These are phyloP conservation scores for Aureobasidium zeae DNA, from an alignment of 2,329 filamentous ascomycete genomes.

Conservation along the genomic window DNA sequence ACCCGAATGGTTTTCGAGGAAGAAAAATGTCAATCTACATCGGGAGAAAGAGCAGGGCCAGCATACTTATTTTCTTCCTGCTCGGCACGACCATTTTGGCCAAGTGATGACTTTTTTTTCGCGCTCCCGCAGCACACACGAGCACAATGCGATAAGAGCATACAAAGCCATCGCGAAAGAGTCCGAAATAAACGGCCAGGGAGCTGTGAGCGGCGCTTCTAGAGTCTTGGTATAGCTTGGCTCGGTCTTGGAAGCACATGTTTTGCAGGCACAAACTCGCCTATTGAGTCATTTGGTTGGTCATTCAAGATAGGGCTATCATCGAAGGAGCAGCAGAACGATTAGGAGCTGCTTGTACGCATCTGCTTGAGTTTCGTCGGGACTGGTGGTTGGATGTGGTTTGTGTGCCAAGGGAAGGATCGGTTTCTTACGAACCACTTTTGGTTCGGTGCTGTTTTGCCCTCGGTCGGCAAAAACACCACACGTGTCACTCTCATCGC, in stretches of 20 bases:
- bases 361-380: neutral
- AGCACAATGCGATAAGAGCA: slow-evolving; percentile 9
- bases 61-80: slow-evolving; percentile 4
- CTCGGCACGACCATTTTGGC: neutral
- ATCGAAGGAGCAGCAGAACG: neutral
- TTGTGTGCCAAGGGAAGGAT: slow-evolving; percentile 6
- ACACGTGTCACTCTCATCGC: neutral
- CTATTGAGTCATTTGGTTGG: slow-evolving; percentile 7
- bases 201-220: neutral
- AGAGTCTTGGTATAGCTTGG: slow-evolving; percentile 7
- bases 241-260: slow-evolving; percentile 5
- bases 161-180: neutral
- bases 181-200: neutral
- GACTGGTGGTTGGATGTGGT: neutral
- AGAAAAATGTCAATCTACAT: slow-evolving; percentile 5
- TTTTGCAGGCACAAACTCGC: slow-evolving; percentile 3
- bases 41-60: neutral
- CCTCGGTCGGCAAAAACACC: neutral
- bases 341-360: neutral
- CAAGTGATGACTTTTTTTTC: slow-evolving; percentile 14
- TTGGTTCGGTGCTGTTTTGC: neutral
- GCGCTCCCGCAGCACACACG: slow-evolving; percentile 1
- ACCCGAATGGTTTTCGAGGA: neutral
- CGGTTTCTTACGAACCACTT: slow-evolving; percentile 5
- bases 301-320: slow-evolving; percentile 7